A percentile compares a stretch with the other conserved stretches of the same genome.
Conservation (phyloP, 768 basidiomycete genomes). For the Aureoboletus auriporus region DNA sequence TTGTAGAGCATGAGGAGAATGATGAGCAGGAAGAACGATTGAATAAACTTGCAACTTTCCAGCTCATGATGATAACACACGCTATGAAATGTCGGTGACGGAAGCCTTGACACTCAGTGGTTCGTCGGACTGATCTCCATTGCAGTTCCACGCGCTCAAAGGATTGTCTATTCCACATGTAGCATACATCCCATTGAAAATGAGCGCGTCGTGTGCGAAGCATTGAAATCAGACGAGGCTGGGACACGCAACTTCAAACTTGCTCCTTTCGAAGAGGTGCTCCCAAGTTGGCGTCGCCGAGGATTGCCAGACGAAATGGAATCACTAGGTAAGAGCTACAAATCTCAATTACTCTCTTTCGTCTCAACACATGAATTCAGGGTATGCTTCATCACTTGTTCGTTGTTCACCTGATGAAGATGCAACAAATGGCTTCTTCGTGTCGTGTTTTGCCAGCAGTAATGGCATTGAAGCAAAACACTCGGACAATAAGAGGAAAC, state of each 20-base stretch:
- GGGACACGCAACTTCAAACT: slow-evolving; percentile 55
- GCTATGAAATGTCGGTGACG: slow-evolving; percentile 81
- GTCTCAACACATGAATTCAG: slow-evolving; percentile 30
- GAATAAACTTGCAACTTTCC: slow-evolving; percentile 81
- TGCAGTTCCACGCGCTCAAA: slow-evolving; percentile 69
- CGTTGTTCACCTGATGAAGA: slow-evolving; percentile 81
- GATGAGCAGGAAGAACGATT: slow-evolving; percentile 65
- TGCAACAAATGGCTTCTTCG: slow-evolving; percentile 95
- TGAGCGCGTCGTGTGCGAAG: slow-evolving; percentile 81
- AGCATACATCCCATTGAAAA: slow-evolving; percentile 90
- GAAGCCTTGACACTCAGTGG: slow-evolving; percentile 16
- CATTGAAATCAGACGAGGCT: slow-evolving; percentile 72
- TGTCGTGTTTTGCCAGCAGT: slow-evolving; percentile 73
- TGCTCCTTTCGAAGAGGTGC: slow-evolving; percentile 59
- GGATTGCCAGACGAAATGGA: slow-evolving; percentile 67
- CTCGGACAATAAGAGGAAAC: slow-evolving; percentile 19
- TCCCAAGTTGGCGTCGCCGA: slow-evolving; percentile 81
- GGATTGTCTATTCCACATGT: slow-evolving; percentile 98
- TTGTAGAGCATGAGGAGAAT: slow-evolving; percentile 53
- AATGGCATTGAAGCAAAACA: neutral
- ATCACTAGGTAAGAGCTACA: slow-evolving; percentile 39
- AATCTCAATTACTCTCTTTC: neutral
- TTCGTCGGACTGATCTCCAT: slow-evolving; percentile 7
- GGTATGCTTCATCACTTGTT: slow-evolving; percentile 55
- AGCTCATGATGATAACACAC: slow-evolving; percentile 86